These are phyloP conservation scores for Pythium oligandrum DNA, from an alignment of 352 stramenopile species.

Conservation along the genomic window DNA sequence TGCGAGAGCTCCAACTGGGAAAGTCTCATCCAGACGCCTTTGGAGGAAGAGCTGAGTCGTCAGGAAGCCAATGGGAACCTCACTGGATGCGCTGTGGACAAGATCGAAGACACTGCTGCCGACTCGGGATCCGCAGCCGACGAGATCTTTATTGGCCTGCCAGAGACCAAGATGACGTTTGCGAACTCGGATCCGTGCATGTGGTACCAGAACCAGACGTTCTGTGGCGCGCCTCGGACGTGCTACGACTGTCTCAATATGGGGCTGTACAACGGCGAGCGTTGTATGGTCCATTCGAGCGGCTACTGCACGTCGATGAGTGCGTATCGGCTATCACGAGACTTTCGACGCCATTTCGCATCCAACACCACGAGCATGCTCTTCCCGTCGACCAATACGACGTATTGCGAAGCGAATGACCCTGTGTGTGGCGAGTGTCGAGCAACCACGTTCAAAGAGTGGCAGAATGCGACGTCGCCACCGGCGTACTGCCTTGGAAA, in stretches of 20 bases:
- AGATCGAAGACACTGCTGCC: conserved; percentile 11
- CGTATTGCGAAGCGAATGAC: conserved; percentile 45
- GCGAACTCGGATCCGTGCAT: conserved; percentile 37
- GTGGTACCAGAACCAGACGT: conserved; percentile 63
- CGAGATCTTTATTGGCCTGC: conserved; percentile 14
- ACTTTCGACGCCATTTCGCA: conserved; percentile 33
- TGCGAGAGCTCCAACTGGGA: conserved; percentile 41
- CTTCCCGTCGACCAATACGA: conserved; percentile 56
- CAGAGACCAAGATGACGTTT: conserved; percentile 25
- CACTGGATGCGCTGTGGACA: conserved; percentile 4
- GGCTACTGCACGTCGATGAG: conserved; percentile 54
- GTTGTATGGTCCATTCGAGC: conserved; percentile 42
- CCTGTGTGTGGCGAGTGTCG: conserved; percentile 22
- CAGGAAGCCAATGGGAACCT: conserved; percentile 13
- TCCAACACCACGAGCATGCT: conserved; percentile 15
- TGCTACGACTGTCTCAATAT: conserved; percentile 63
- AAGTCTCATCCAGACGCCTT: conserved; percentile 30
- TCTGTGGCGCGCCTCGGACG: conserved; percentile 31
- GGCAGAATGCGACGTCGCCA: conserved; percentile 19
- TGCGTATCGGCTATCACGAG: conserved; percentile 29
- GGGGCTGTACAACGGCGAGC: conserved; percentile 21
- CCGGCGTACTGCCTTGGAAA: conserved; percentile 39
- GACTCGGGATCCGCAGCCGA: not conserved
- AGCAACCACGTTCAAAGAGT: conserved; percentile 19
- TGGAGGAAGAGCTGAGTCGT: conserved; percentile 19